These are phyloP conservation scores for Sordariomycetes sp. DNA, from an alignment of 2,329 filamentous ascomycete species.

Conservation along the genomic window DNA sequence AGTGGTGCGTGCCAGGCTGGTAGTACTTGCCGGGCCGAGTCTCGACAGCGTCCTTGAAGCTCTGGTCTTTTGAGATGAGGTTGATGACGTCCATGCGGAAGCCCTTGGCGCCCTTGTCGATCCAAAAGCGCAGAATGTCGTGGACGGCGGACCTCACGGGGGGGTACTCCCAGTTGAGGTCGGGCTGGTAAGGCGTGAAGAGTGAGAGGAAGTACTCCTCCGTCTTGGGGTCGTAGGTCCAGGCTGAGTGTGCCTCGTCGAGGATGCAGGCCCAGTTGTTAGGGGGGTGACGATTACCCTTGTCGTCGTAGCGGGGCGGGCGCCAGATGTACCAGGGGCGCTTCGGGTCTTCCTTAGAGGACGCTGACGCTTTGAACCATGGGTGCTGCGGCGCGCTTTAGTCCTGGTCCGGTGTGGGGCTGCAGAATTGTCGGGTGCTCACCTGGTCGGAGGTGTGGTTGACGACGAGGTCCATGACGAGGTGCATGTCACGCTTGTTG, in stretches of 20 bases:
- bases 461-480: slow-evolving; percentile 60
- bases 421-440: background rate
- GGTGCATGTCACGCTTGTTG: slow-evolving; percentile 50
- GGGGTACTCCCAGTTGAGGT: slow-evolving; percentile 66
- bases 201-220: slow-evolving; percentile 50
- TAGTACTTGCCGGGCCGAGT: slow-evolving; percentile 10
- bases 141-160: slow-evolving; percentile 53
- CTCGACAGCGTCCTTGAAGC: slow-evolving; percentile 33
- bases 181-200: slow-evolving; percentile 58
- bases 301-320: slow-evolving; percentile 36
- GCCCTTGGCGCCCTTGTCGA: slow-evolving; percentile 52
- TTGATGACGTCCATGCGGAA: slow-evolving; percentile 59
- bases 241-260: slow-evolving; percentile 22
- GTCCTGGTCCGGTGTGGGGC: background rate
- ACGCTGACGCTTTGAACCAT: slow-evolving; percentile 57
- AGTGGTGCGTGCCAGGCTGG: slow-evolving; percentile 24
- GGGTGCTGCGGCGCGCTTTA: slow-evolving; percentile 34
- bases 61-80: slow-evolving; percentile 48
- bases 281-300: slow-evolving; percentile 46
- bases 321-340: slow-evolving; percentile 55
- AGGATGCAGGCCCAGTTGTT: slow-evolving; percentile 35
- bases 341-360: slow-evolving; percentile 36
- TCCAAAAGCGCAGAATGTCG: slow-evolving; percentile 60
- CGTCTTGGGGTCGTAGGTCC: slow-evolving; percentile 34
- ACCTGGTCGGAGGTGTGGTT: slow-evolving; percentile 53